Base-by-base conservation (phyloP, 441 rosid genomes). In the Geranium incanum region DNA sequence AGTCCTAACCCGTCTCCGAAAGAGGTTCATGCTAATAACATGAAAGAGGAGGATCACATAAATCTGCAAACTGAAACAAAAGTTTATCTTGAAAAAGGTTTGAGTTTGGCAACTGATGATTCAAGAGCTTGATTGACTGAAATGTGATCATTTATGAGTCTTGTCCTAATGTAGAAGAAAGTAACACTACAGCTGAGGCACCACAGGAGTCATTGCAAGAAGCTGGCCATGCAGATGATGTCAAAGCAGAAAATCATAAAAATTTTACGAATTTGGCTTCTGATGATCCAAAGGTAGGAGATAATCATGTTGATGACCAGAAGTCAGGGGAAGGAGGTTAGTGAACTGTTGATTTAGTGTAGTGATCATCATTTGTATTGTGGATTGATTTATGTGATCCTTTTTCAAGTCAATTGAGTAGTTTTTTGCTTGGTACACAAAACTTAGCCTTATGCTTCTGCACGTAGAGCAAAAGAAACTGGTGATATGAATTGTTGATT, bases 101-200 rank as follows among this genome's bases (percentile, higher is more conserved):
- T 52, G 18, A 52, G 21, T 52, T 52, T 15, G 15, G 0, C 2
- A 13, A n/a, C 60, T 13, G 19, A 52, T 52, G 60, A 52, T 16
- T 18, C 16, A 15, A 52, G 15, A 52, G 5, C 36, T 62, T 6
- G 12, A 57, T 28, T 28, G 21, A 23, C 33, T 28, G 43, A 67
- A 36, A 23, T 18, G 59, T 69, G 45, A 15, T 50, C 16, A 63
- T 52, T 38, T 43, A 15, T 63, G 71, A 69, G 55, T 55, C 3
- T 16, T 68, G 64, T 50, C 68, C 50, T 67, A 6, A 69, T 66
- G 73, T 81, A 80, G 86, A 81, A 66, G 80, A 76, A 67, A 71
- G 59, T 18, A 36, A 52, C 60, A n/a, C 12, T 6, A 68, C 6
- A 16, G 64, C 38, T 4, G 75, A 72, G 68, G 72, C 52, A 36